Evolutionary conservation across 768 basidiomycete species (phyloP), one percentile per base, ranked within the genome.

Genomic region (Leccinum obscurum): DNA sequence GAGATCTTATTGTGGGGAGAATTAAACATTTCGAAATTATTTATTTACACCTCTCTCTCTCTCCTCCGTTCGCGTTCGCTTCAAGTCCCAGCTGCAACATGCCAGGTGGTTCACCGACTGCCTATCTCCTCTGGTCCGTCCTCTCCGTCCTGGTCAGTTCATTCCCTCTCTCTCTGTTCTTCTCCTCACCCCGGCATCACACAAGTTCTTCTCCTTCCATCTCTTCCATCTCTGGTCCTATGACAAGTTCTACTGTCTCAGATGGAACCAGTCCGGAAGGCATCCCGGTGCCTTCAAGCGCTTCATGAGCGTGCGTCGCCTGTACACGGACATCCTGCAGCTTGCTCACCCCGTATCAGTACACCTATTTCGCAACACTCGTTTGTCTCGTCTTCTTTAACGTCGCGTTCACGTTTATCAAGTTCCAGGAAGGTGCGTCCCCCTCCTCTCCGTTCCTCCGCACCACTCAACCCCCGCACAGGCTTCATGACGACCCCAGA

Each of bases 231-330:
- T 93, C n/a, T 93, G 89, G 88, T 78, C 77, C 62, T 93, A 92
- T 67, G 91, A 93, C 75, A 80, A 75, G 60, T 89, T 92, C 73
- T 80, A 85, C 62, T 92, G 91, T 73, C 73, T 92, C 51, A 81
- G 77, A 72, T 92, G 90, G 89, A 80, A 46, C 52, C 64, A 85
- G 69, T 80, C 85, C 14, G 89, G 89, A 35, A 81, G 89, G 55
- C 89, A 90, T 70, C 89, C 88, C 58, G 92, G 92, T 58, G 85
- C 91, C 13, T 93, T 93, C 82, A 92, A 89, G 76, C 82, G 92
- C 54, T 81, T 93, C 69, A 93, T 93, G 92, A 93, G 89, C n/a
- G 89, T 92, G 69, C 69, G 85, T 79, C n/a, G 28, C 4, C 34
- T 48, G 4, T 11, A 28, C 55, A 22, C 51, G 7, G 54, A 30